These are phyloP conservation scores for Xanthoceras sorbifolium DNA, from an alignment of 345 rosid genomes.

Conservation along the genomic window DNA sequence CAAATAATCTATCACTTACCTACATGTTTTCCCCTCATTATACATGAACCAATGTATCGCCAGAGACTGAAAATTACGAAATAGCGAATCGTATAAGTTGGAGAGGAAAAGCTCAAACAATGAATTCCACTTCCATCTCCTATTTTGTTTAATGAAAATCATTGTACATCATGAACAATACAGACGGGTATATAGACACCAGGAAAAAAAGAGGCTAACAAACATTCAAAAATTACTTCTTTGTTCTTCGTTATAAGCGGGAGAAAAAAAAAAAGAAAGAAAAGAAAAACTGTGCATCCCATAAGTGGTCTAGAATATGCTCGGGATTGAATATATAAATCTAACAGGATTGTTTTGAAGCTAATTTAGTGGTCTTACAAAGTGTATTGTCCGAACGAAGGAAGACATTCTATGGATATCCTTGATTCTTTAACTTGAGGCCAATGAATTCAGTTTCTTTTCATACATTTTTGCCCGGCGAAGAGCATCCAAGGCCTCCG, in stretches of 20 bases:
- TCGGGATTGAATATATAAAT: no score
- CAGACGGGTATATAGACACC: neutral
- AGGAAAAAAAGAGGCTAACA: neutral
- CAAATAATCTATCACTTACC: no score
- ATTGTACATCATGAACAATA: neutral
- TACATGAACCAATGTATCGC: neutral
- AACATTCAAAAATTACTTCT: neutral
- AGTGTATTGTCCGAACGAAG: neutral
- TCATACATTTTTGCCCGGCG: constrained; percentile 71
- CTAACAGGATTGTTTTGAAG: constrained; percentile 5
- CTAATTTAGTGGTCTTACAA: neutral
- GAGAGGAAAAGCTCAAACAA: neutral
- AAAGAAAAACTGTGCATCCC: no score
- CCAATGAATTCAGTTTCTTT: constrained; percentile 62
- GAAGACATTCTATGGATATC: constrained; percentile 5
- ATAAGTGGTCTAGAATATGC: no score
- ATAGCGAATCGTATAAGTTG: neutral
- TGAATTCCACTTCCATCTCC: neutral
- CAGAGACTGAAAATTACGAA: neutral
- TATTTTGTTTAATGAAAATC: neutral
- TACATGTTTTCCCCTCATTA: neutral
- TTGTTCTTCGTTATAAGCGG: no score
- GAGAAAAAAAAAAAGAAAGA: neutral
- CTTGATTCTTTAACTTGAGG: constrained; percentile 29
- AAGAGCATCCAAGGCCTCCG: constrained; percentile 86